phyloP scores from a whole-genome alignment of 129 eudicot genomes.

The Cynara cardunculus region DNA sequence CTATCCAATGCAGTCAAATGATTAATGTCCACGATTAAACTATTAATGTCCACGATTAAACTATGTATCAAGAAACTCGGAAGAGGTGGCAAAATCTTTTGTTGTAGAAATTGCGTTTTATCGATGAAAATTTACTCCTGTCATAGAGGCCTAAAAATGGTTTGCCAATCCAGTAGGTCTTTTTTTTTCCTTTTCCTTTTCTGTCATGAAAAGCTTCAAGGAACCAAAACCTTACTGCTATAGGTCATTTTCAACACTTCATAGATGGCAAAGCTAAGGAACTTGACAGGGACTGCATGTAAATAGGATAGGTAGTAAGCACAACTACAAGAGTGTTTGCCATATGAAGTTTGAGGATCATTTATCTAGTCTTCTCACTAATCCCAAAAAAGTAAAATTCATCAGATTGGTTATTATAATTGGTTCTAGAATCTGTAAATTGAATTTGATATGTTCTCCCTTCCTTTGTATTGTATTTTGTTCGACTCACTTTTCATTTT shows the following conservation, averaged over 20 bases:
- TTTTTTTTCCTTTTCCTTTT: background rate
- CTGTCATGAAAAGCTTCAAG: background rate
- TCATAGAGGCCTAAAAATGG: background rate
- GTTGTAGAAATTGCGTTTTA: background rate
- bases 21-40: background rate
- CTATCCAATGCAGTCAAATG: background rate
- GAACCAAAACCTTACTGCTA: background rate
- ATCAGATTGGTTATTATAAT: background rate
- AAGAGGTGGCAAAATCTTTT: background rate
- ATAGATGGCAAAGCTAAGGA: background rate
- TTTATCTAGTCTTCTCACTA: background rate
- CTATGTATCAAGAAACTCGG: background rate
- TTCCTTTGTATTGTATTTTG: no score
- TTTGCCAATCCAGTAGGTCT: background rate
- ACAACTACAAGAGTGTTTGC: background rate
- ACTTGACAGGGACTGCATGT: background rate
- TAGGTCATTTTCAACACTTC: background rate
- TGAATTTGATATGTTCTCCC: background rate
- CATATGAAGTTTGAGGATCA: background rate
- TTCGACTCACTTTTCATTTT: no score
- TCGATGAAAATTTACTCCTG: background rate
- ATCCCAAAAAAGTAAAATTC: background rate
- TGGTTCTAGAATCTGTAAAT: background rate
- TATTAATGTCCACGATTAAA: background rate
- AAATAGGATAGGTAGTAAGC: background rate